These are phyloP conservation scores for Rhodomyrtus psidioides DNA, from an alignment of 441 rosid genomes.

Conservation along the genomic window DNA sequence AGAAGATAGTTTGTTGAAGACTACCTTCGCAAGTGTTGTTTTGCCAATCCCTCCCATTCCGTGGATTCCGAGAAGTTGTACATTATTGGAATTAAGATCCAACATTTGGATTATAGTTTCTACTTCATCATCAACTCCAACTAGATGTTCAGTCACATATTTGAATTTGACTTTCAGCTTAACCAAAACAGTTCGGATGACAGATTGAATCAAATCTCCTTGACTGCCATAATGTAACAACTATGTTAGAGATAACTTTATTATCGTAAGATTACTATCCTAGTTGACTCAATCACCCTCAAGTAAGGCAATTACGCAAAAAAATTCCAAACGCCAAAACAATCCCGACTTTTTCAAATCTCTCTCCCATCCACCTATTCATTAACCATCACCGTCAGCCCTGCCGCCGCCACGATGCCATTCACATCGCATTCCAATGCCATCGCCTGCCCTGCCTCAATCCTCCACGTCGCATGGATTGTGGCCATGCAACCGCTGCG, in stretches of 20 bases:
- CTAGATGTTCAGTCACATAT: neutral
- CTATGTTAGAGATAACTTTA: neutral
- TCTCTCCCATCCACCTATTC: no score
- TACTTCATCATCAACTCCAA: neutral
- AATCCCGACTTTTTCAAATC: no score
- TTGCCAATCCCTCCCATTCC: neutral
- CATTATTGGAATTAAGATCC: neutral
- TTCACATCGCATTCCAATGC: no score
- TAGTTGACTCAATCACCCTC: neutral
- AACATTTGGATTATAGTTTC: neutral
- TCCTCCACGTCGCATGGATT: no score
- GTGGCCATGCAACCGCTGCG: no score
- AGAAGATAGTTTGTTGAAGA: neutral
- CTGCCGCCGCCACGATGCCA: no score
- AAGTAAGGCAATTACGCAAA: neutral
- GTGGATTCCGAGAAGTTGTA: neutral
- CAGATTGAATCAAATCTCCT: neutral
- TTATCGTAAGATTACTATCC: neutral
- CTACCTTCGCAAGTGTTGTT: neutral
- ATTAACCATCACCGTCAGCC: no score
- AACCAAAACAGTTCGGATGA: rapidly evolving
- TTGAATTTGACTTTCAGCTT: neutral
- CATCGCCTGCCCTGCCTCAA: no score
- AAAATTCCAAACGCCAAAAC: no score
- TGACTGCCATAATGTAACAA: neutral